These are phyloP conservation scores for Ustilago trichophora DNA, from an alignment of 1,284 basidiomycete genomes.

Conservation along the genomic window DNA sequence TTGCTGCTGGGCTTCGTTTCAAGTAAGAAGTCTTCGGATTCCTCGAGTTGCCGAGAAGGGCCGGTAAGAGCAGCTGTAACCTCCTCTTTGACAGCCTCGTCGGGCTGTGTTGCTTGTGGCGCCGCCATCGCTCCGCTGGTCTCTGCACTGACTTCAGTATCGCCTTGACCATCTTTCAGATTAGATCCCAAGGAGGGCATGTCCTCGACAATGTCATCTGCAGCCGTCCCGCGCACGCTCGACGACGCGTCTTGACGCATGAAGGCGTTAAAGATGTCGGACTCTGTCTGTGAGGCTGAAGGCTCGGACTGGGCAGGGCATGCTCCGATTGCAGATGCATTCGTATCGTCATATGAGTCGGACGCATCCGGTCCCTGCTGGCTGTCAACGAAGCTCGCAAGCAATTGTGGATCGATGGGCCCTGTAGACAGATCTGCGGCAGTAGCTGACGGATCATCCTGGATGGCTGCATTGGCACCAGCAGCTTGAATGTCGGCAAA, in stretches of 20 bases:
- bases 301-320: not conserved
- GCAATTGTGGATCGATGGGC: slow-evolving; percentile 29
- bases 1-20: not conserved
- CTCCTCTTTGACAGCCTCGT: not conserved
- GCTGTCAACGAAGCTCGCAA: not conserved
- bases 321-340: not conserved
- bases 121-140: not conserved
- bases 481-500: slow-evolving; percentile 21
- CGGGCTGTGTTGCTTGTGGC: not conserved
- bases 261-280: slow-evolving; percentile 28
- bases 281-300: slow-evolving; percentile 7
- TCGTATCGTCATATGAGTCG: not conserved
- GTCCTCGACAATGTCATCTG: not conserved
- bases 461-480: not conserved
- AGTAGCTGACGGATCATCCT: not conserved
- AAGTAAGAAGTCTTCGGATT: not conserved
- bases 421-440: not conserved
- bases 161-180: not conserved
- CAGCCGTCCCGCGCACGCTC: not conserved
- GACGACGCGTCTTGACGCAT: slow-evolving; percentile 19
- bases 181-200: not conserved
- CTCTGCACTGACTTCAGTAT: not conserved
- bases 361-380: not conserved
- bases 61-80: not conserved
- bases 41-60: too few species aligned